phyloP scores from a whole-genome alignment of 2,329 filamentous ascomycete species.

The Dactylonectria macrodidyma region DNA sequence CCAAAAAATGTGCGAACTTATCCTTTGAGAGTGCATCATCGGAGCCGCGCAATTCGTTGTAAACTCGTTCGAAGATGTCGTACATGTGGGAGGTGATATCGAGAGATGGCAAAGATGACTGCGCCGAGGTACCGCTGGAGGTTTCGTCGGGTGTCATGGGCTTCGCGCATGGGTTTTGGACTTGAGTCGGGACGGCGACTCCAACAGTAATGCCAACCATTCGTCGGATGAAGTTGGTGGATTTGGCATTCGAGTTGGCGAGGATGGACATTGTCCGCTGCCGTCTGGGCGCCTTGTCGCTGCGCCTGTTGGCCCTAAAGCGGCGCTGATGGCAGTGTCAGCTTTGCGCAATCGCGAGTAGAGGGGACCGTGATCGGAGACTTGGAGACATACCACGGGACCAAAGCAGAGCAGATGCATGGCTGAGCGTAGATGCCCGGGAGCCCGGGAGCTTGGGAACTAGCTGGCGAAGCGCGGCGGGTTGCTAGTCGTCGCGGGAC shows the following conservation, averaged over 20 bases:
- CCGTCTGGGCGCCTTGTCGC: slow-evolving; percentile 46
- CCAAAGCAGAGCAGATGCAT: slow-evolving; percentile 36
- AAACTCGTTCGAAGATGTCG: slow-evolving; percentile 64
- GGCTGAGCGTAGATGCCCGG: slow-evolving; percentile 21
- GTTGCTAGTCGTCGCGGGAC: slow-evolving; percentile 37
- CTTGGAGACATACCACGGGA: slow-evolving; percentile 34
- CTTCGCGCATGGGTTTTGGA: slow-evolving; percentile 34
- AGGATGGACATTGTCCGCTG: slow-evolving; percentile 58
- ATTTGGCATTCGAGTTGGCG: slow-evolving; percentile 52
- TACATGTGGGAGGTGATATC: slow-evolving; percentile 65
- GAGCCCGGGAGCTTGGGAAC: slow-evolving; percentile 26
- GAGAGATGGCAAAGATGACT: slow-evolving; percentile 47
- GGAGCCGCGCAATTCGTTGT: slow-evolving; percentile 59
- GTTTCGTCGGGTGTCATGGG: slow-evolving; percentile 35
- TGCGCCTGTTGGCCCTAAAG: slow-evolving; percentile 32
- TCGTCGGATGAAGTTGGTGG: slow-evolving; percentile 48
- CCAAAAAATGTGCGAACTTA: slow-evolving; percentile 65
- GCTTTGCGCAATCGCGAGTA: slow-evolving; percentile 3
- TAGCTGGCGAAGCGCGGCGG: slow-evolving; percentile 36
- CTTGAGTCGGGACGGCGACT: slow-evolving; percentile 49
- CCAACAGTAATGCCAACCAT: slow-evolving; percentile 54
- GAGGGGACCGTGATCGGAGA: not conserved
- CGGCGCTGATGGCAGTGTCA: slow-evolving; percentile 36
- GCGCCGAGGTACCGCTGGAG: slow-evolving; percentile 45
- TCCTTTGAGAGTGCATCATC: slow-evolving; percentile 50